Evolutionary conservation across 1,284 basidiomycete genomes (phyloP), one percentile per base, ranked within the genome.

Genomic region (Ustilago hordei): DNA sequence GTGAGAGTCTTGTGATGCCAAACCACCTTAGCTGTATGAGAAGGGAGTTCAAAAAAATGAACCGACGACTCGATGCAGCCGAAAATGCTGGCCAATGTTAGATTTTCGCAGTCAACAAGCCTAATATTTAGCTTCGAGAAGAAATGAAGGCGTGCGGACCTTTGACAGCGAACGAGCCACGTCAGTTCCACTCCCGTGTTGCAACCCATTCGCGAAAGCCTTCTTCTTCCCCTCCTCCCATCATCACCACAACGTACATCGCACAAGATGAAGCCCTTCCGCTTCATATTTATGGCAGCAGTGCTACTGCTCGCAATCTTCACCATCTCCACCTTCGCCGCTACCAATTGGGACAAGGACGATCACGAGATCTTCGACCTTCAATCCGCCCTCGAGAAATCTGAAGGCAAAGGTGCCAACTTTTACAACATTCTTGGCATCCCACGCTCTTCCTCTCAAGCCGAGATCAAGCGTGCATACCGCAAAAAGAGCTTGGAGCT

Each of bases 291-390:
- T 17, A 15, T 72, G 15, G 41, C 63, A 2, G 13, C 41, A 17
- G 54, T 63, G 4, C 56, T 75, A n/a, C 36, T 66, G 19, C 60
- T 78, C 23, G 50, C 59, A 17, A 13, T 63, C n/a, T n/a, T 64
- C 38, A 60, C 64, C 45, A 31, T 67, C 32, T 36, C 59, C 39
- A 35, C 61, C 13, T 61, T 55, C 23, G 71, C 62, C 15, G 68
- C 70, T 23, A 60, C 60, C 9, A 39, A 74, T 45, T 84, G 82
- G 82, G 71, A 75, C 69, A 82, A 84, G 50, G 76, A 80, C 48
- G 82, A 84, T 39, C 65, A 81, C 39, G 82, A 83, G 75, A 86
- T 86, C 68, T 86, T 86, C 62, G 80, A 84, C 31, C 74, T 86
- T 8, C 84, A 86, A 67, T 55, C 71, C 0, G 81, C 81, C 0